Percentiles rank a stretch among this genome's conserved stretches.
Evolutionary conservation across 441 rosid genomes (phyloP).

Genomic region (Theobroma grandiflorum): DNA sequence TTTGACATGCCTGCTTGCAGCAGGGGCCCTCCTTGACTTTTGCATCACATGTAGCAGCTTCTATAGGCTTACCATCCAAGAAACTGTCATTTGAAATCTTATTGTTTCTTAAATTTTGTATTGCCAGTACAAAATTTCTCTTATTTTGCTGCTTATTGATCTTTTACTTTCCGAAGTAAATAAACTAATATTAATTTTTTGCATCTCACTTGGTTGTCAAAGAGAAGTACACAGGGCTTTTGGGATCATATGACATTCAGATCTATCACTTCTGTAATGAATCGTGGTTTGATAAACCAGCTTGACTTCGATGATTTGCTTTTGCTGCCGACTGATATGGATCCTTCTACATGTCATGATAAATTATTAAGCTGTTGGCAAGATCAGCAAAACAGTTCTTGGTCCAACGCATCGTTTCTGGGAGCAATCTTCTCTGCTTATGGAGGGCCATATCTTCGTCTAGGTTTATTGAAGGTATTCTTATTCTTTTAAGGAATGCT

Average conservation of each 20-base stretch:
- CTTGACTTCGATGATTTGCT: conserved; percentile 88
- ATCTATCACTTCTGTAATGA: conserved; percentile 67
- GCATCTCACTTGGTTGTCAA: conserved; percentile 20
- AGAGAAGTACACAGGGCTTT: conserved; percentile 56
- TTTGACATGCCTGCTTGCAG: not conserved
- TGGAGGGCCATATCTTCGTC: conserved; percentile 83
- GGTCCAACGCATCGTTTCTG: conserved; percentile 63
- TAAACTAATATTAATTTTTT: conserved; percentile 18
- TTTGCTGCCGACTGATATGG: conserved; percentile 76
- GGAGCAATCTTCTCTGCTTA: conserved; percentile 78
- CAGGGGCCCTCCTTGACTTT: not conserved
- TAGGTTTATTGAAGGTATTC: conserved; percentile 86
- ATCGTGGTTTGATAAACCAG: conserved; percentile 75
- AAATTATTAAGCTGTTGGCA: conserved; percentile 70
- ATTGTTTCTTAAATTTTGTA: conserved; percentile 9
- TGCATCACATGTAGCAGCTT: not conserved
- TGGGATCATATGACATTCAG: conserved; percentile 78
- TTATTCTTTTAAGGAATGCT: conserved; percentile 3
- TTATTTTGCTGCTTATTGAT: not conserved
- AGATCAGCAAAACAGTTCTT: conserved; percentile 48
- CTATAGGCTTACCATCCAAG: conserved; percentile 3
- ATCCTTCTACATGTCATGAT: conserved; percentile 77
- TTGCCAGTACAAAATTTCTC: conserved; percentile 9
- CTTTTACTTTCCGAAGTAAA: conserved; percentile 9
- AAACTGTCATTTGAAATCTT: not conserved